A percentile compares a stretch with the other conserved stretches of the same genome.
phyloP scores from a whole-genome alignment of 2,329 filamentous ascomycete species.

The Trichoderma koningiopsis region DNA sequence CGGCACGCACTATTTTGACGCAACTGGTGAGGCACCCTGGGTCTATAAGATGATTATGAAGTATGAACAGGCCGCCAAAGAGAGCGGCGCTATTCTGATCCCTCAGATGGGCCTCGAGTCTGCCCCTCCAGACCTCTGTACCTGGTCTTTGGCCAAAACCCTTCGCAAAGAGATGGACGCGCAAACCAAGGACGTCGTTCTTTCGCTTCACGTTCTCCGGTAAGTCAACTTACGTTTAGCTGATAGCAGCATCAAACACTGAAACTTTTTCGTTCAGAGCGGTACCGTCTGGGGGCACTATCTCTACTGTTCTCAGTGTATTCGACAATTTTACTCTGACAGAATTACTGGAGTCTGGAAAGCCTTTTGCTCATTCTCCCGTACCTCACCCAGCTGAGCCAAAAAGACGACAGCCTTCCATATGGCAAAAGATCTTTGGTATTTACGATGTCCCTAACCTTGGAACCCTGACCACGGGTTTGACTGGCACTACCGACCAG shows the following conservation, averaged over 20 bases:
- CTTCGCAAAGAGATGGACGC: slow-evolving; percentile 54
- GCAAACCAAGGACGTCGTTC: slow-evolving; percentile 55
- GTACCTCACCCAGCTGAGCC: slow-evolving; percentile 47
- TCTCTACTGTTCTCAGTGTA: slow-evolving; percentile 65
- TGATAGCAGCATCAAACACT: not conserved
- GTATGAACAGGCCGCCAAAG: slow-evolving; percentile 56
- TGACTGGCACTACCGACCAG: slow-evolving; percentile 53
- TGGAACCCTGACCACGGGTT: slow-evolving; percentile 57
- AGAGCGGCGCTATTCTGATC: slow-evolving; percentile 60
- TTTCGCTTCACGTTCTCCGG: slow-evolving; percentile 51
- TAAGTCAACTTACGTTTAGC: slow-evolving; percentile 31
- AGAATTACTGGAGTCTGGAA: slow-evolving; percentile 48
- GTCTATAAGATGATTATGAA: slow-evolving; percentile 62
- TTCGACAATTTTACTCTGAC: slow-evolving; percentile 55
- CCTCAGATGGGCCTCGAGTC: slow-evolving; percentile 66
- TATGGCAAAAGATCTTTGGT: slow-evolving; percentile 53
- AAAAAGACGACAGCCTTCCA: slow-evolving; percentile 32
- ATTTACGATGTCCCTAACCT: slow-evolving; percentile 52
- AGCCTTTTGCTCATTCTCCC: slow-evolving; percentile 61
- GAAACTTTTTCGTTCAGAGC: slow-evolving; percentile 27
- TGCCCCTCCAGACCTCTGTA: slow-evolving; percentile 60
- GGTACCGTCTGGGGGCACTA: slow-evolving; percentile 64
- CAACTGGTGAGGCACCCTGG: slow-evolving; percentile 63
- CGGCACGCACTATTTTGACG: slow-evolving; percentile 67
- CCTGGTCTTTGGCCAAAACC: slow-evolving; percentile 54